Base-by-base conservation (phyloP, 1,284 basidiomycete species). In the Tranzscheliella williamsii region DNA sequence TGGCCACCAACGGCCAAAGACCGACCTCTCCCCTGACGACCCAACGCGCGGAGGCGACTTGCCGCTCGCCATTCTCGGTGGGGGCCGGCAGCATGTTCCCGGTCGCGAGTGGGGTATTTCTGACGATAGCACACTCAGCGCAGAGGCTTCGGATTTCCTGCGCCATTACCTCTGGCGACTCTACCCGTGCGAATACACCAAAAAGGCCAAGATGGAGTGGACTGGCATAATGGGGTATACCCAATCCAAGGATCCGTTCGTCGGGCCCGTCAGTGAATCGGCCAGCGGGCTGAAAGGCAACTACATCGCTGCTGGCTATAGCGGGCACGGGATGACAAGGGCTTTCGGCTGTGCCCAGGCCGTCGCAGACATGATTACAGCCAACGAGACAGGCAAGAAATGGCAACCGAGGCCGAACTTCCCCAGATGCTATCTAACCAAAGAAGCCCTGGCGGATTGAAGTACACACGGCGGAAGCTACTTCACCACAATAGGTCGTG, bases 141-240 rank as follows among this genome's bases (percentile, higher is more conserved):
- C 77, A 1, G 52, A 62, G 1, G 82, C 87, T 1, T 82, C 85
- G 0, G 67, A 74, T 0, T 63, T 63, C 26, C 24, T 63, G 1
- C 53, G 43, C 21, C 45, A 45, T 12, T 63, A 41, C 23, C 35
- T 62, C 4, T 16, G 32, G 2, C 33, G 24, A 0, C 16, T 33
- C 4, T 57, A 87, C 64, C 83, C 85, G 0, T 82, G 79, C 1
- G 81, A 80, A 58, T 85, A 81, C 46, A 81, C 82, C 38, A 63
- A 67, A 5, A 80, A 63, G 20, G 85, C 85, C 15, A 82, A 82
- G 44, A 80, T 80, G 4, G 69, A 82, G 1, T 87, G 87, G 89
- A 88, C 86, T 2, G 90, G 89, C 0, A 88, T 91, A 38, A 89
- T 90, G 87, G 89, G 85, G 0, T 88, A 81, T 68, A 90, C 89